Evolutionary conservation across 306 rosid genomes (phyloP).

Genomic region (Lagenaria siceraria): DNA sequence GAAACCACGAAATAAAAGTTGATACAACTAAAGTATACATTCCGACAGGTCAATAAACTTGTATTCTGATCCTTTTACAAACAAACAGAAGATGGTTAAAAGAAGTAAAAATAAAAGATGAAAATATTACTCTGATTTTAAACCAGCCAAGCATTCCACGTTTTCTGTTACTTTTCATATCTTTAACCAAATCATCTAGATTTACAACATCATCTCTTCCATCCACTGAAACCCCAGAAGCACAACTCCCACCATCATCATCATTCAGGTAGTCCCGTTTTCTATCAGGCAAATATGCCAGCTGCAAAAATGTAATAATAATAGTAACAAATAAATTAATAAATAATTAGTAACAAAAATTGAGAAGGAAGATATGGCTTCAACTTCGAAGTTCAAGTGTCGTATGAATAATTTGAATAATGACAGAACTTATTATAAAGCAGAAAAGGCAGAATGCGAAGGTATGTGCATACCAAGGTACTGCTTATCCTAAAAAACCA

Average conservation of each 20-base stretch:
- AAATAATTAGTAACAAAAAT: not conserved
- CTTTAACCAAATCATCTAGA: constrained; percentile 64
- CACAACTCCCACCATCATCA: constrained; percentile 51
- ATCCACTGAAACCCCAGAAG: constrained; percentile 50
- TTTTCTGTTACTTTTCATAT: constrained; percentile 46
- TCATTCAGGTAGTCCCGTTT: constrained; percentile 50
- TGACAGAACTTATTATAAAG: not conserved
- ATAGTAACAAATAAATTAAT: not conserved
- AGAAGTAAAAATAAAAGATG: not conserved
- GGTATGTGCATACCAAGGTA: not conserved
- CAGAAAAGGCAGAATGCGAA: not conserved
- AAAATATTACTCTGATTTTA: constrained; percentile 45
- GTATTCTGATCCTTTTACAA: not conserved
- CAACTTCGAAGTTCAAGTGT: not conserved
- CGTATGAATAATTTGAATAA: not conserved
- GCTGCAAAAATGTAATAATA: constrained; percentile 36
- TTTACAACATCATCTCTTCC: constrained; percentile 41
- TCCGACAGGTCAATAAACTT: not conserved
- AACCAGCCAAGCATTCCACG: constrained; percentile 89
- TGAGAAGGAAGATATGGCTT: not conserved
- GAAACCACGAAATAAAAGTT: too few relatives aligned
- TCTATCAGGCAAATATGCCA: constrained; percentile 76
- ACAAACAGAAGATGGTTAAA: not conserved
- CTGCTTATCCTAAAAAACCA: not conserved
- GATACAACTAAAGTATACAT: not conserved